phyloP scores from a whole-genome alignment of 257 asterid genomes.

The Agastache rugosa region DNA sequence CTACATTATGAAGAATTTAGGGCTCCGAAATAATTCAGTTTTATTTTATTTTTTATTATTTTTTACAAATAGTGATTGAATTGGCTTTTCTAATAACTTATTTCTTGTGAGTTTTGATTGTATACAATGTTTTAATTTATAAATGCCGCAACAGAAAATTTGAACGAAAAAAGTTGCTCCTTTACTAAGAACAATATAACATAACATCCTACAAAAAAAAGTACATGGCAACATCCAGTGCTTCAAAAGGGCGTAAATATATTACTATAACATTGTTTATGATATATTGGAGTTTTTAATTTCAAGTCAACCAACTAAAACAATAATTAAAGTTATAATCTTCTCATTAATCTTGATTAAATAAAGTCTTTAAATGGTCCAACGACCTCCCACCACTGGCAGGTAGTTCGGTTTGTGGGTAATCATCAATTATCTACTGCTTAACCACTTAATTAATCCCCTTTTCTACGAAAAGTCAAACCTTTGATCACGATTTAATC shows the following conservation, averaged over 20 bases:
- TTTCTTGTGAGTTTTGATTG: not conserved
- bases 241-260: not conserved
- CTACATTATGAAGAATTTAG: too few species aligned
- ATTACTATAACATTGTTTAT: not conserved
- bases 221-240: too few species aligned
- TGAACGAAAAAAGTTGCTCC: not conserved
- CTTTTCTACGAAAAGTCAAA: conserved; percentile 34
- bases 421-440: conserved; percentile 41
- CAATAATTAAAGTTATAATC: not conserved
- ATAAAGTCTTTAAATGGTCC: conserved; percentile 7
- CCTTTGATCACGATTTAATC: conserved; percentile 7
- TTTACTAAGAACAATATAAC: not conserved
- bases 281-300: not conserved
- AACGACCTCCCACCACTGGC: conserved; percentile 32
- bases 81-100: not conserved
- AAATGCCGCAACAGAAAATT: not conserved
- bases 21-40: not conserved
- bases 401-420: conserved; percentile 42
- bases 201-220: not conserved
- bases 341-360: conserved; percentile 3
- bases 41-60: too few species aligned
- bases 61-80: not conserved
- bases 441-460: conserved; percentile 30
- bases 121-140: too few species aligned
- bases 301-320: not conserved